A percentile compares a stretch with the other conserved stretches of the same genome.
Conservation (phyloP, 2,329 filamentous ascomycete genomes). For the Didymella lethalis region DNA sequence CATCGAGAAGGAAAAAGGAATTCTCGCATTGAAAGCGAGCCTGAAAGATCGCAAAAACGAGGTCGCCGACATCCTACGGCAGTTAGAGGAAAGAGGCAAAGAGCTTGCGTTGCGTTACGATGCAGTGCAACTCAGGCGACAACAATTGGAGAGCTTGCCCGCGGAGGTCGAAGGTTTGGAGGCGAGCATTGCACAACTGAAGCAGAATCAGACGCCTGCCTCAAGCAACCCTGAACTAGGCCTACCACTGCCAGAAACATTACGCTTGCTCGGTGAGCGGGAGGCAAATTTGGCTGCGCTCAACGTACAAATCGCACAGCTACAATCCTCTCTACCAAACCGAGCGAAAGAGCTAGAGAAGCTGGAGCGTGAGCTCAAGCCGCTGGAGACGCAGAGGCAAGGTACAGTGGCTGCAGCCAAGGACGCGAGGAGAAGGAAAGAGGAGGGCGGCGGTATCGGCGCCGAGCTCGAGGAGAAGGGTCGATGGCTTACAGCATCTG, state of each 20-base stretch:
- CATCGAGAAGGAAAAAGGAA: constrained; percentile 60
- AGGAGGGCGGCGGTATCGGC: constrained; percentile 68
- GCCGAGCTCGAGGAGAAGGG: constrained; percentile 80
- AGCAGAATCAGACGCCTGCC: constrained; percentile 46
- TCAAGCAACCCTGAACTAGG: constrained; percentile 53
- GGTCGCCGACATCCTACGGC: constrained; percentile 74
- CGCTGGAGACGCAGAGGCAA: constrained; percentile 71
- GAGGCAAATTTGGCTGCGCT: constrained; percentile 53
- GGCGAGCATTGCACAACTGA: constrained; percentile 58
- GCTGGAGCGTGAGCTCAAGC: constrained; percentile 71
- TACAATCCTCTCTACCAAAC: constrained; percentile 68
- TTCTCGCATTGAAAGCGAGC: constrained; percentile 73
- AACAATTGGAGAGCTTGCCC: constrained; percentile 61
- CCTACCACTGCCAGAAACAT: constrained; percentile 56
- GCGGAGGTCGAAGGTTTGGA: constrained; percentile 61
- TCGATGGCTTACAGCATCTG: constrained; percentile 76
- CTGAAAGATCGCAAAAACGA: constrained; percentile 83
- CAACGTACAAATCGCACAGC: constrained; percentile 55
- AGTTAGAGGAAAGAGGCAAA: constrained; percentile 71
- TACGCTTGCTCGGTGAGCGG: constrained; percentile 49
- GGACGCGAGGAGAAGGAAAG: constrained; percentile 73
- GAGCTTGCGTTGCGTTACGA: constrained; percentile 67
- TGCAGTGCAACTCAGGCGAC: constrained; percentile 61
- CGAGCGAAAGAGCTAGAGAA: constrained; percentile 73
- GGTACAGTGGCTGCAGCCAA: constrained; percentile 72